Evolutionary conservation across 257 asterid species (phyloP).

Genomic region (Nicotiana otophora): DNA sequence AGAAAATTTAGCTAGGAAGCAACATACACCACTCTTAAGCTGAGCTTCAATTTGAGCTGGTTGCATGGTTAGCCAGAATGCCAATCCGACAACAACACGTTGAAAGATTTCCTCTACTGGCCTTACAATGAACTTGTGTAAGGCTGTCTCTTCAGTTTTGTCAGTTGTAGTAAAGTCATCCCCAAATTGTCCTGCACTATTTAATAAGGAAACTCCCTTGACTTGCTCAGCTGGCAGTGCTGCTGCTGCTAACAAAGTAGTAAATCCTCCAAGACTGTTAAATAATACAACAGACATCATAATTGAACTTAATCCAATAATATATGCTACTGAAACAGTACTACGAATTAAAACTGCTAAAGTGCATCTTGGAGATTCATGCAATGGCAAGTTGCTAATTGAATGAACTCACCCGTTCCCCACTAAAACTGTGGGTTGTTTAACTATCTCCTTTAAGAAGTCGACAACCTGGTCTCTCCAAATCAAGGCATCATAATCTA

Average conservation of each 20-base stretch:
- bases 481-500: slow-evolving; percentile 78
- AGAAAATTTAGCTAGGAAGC: background rate
- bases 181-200: slow-evolving; percentile 84
- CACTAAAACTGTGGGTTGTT: slow-evolving; percentile 77
- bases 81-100: slow-evolving; percentile 66
- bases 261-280: slow-evolving; percentile 94
- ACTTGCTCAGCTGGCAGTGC: slow-evolving; percentile 53
- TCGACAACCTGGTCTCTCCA: slow-evolving; percentile 96
- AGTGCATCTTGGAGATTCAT: background rate
- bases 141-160: slow-evolving; percentile 45
- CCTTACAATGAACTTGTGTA: slow-evolving; percentile 46
- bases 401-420: slow-evolving; percentile 62
- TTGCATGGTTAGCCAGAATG: slow-evolving; percentile 92
- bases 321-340: background rate
- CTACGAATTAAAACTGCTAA: background rate
- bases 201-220: slow-evolving; percentile 64
- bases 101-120: slow-evolving; percentile 73
- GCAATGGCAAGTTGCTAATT: background rate
- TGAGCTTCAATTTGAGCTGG: slow-evolving; percentile 80
- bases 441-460: slow-evolving; percentile 69
- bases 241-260: slow-evolving; percentile 77
- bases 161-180: slow-evolving; percentile 28
- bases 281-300: background rate
- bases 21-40: slow-evolving; percentile 62
- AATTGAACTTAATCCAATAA: background rate